A percentile compares a stretch with the other conserved stretches of the same genome.
These are phyloP conservation scores for Mitragyna speciosa DNA, from an alignment of 257 asterid genomes.

Conservation along the genomic window DNA sequence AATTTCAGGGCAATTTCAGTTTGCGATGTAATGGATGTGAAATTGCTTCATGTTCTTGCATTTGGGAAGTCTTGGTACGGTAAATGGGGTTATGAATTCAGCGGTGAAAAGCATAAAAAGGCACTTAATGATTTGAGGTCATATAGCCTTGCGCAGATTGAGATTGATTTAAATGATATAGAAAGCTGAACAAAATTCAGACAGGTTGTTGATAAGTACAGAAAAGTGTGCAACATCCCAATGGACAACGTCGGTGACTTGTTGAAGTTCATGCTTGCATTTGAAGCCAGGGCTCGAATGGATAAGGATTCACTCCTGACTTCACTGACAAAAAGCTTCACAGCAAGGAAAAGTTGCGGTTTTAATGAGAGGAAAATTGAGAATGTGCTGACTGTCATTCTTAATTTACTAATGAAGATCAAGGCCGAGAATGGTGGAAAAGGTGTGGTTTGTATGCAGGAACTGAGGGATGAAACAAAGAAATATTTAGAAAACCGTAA, in stretches of 20 bases:
- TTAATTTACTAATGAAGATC: constrained; percentile 45
- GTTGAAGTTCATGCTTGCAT: constrained; percentile 44
- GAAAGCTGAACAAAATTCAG: constrained; percentile 28
- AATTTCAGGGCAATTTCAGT: constrained; percentile 52
- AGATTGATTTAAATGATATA: constrained; percentile 33
- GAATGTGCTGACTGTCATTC: constrained; percentile 40
- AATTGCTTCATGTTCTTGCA: constrained; percentile 49
- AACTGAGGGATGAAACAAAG: constrained; percentile 57
- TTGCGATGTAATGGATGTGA: constrained; percentile 39
- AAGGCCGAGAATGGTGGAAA: constrained; percentile 22
- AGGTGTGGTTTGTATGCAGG: constrained; percentile 48
- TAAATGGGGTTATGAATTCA: constrained; percentile 55
- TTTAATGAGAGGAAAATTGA: constrained; percentile 32
- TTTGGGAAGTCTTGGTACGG: constrained; percentile 50
- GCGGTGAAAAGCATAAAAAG: constrained; percentile 32
- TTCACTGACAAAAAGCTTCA: constrained; percentile 36
- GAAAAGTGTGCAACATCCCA: constrained; percentile 37
- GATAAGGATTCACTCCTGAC: constrained; percentile 38
- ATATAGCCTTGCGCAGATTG: constrained; percentile 34
- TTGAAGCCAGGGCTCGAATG: constrained; percentile 24
- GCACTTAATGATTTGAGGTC: constrained; percentile 42
- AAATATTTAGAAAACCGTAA: constrained; percentile 48
- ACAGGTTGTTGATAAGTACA: constrained; percentile 37
- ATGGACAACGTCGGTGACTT: constrained; percentile 45
- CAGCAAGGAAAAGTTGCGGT: no score